Evolutionary conservation across 257 asterid genomes (phyloP).

Genomic region (Nyctanthes arbortristis): DNA sequence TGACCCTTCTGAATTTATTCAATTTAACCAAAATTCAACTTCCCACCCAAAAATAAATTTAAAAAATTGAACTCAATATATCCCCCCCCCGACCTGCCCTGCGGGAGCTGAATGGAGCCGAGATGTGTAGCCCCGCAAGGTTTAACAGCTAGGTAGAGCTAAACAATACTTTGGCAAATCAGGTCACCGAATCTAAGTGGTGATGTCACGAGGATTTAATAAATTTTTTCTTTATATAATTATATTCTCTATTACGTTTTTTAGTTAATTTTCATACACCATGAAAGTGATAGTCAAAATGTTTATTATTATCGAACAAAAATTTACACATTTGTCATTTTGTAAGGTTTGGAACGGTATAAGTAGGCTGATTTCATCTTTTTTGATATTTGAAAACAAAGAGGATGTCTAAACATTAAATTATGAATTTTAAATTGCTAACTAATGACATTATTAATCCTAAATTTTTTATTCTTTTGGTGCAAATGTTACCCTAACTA

Average conservation of each 20-base stretch:
- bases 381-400: neutral
- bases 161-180: neutral
- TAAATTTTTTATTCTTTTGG: neutral
- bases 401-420: neutral
- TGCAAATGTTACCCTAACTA: neutral
- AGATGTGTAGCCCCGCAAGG: neutral
- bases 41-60: too few species aligned
- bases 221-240: conserved; percentile 7
- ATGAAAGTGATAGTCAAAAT: conserved; percentile 31
- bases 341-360: conserved; percentile 7
- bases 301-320: neutral
- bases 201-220: conserved; percentile 28
- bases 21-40: too few species aligned
- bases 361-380: neutral
- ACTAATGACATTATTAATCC: neutral
- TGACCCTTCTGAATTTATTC: too few species aligned
- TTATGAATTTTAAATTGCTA: neutral
- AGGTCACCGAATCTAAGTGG: conserved; percentile 11
- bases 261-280: neutral
- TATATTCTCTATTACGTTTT: conserved; percentile 11
- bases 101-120: neutral
- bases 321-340: neutral
- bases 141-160: neutral
- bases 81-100: too few species aligned
- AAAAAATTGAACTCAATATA: too few species aligned